Evolutionary conservation across 352 stramenopile species (phyloP).

Genomic region (Globisporangium okanoganense): DNA sequence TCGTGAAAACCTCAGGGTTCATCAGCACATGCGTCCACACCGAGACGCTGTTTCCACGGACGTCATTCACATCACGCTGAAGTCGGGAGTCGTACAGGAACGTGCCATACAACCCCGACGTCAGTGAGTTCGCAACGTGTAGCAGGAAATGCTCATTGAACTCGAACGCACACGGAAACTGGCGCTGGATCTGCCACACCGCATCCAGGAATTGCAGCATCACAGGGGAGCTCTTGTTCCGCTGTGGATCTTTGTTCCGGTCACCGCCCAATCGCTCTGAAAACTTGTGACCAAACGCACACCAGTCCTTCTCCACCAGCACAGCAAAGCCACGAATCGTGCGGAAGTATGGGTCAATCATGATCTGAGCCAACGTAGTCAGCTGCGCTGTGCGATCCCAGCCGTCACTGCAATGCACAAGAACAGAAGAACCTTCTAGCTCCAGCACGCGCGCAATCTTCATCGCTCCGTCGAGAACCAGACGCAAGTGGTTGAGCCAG

Average conservation of each 20-base stretch:
- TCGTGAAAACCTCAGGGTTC: constrained; percentile 41
- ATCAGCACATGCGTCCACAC: constrained; percentile 79
- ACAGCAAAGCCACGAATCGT: constrained; percentile 80
- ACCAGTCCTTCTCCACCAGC: constrained; percentile 87
- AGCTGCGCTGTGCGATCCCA: constrained; percentile 87
- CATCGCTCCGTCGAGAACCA: constrained; percentile 76
- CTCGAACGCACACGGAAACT: constrained; percentile 81
- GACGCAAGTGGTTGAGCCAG: constrained; percentile 83
- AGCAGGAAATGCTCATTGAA: constrained; percentile 85
- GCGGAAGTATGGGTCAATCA: constrained; percentile 87
- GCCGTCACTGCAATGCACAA: constrained; percentile 87
- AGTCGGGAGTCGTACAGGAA: constrained; percentile 78
- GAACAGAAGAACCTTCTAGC: constrained; percentile 69
- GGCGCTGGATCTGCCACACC: constrained; percentile 79
- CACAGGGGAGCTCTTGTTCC: constrained; percentile 76
- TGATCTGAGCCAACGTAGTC: constrained; percentile 72
- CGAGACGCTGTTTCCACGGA: constrained; percentile 52
- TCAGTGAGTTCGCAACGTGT: constrained; percentile 75
- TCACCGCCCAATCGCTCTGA: constrained; percentile 62
- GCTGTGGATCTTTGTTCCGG: constrained; percentile 67
- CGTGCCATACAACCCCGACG: constrained; percentile 76
- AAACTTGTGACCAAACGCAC: constrained; percentile 85
- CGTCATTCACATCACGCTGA: constrained; percentile 61
- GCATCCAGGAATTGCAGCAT: constrained; percentile 87
- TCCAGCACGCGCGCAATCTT: constrained; percentile 87